A percentile compares a stretch with the other conserved stretches of the same genome.
Conservation (phyloP, 148 eudicot species). For the Fagopyrum esculentum region DNA sequence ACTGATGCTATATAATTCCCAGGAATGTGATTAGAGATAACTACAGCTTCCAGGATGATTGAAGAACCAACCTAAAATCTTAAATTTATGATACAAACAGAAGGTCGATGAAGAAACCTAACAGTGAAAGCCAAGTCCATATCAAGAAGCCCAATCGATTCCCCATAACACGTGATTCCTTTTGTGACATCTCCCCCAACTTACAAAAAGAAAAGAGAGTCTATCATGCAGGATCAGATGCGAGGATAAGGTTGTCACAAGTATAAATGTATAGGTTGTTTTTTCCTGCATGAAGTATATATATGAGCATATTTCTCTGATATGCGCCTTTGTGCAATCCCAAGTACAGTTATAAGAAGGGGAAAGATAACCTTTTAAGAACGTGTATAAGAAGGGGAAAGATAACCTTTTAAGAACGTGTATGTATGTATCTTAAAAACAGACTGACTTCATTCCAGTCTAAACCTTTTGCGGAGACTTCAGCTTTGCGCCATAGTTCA, state of each 20-base stretch:
- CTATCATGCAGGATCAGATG: no score
- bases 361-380: neutral
- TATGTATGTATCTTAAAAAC: conserved; percentile 1
- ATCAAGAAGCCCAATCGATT: no score
- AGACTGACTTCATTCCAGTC: conserved; percentile 2
- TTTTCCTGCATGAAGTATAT: neutral
- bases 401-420: neutral
- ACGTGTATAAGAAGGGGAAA: neutral
- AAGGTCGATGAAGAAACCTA: no score
- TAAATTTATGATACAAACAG: neutral
- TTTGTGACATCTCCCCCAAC: no score
- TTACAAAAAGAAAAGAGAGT: no score
- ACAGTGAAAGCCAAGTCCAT: no score
- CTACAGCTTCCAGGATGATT: neutral
- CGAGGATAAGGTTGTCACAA: no score
- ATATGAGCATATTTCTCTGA: neutral
- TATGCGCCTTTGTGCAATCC: neutral
- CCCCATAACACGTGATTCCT: no score
- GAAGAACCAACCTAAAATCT: neutral
- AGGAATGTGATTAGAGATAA: neutral
- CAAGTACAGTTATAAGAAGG: neutral
- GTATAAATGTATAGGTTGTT: no score
- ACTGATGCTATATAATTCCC: neutral
- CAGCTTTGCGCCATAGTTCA: conserved; percentile 37
- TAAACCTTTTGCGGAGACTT: conserved; percentile 35